Conservation (phyloP, 2,329 filamentous ascomycete species). For the Colletotrichum sp. region DNA sequence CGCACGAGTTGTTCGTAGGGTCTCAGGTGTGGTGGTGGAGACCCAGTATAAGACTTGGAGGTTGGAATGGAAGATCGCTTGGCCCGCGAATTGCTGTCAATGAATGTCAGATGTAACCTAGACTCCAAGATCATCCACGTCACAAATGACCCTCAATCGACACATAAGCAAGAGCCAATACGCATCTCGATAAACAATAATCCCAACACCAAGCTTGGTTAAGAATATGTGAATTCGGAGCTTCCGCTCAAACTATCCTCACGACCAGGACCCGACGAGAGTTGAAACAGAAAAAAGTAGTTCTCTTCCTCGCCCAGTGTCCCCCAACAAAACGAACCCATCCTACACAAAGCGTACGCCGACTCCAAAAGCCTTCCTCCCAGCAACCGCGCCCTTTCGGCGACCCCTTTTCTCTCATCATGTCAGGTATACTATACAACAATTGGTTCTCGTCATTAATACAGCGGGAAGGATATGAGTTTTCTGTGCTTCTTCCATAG, state of each 20-base stretch:
- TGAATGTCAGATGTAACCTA: not conserved
- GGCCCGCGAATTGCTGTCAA: rapidly evolving
- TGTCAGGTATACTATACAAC: slow-evolving; percentile 19
- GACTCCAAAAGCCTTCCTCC: slow-evolving; percentile 3
- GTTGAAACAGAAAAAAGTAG: not conserved
- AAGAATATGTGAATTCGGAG: not conserved
- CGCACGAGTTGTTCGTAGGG: no score
- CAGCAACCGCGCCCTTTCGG: not conserved
- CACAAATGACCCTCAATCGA: not conserved
- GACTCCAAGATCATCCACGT: not conserved
- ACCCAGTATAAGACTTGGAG: not conserved
- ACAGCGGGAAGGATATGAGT: not conserved
- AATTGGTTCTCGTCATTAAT: slow-evolving; percentile 1
- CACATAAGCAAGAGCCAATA: not conserved
- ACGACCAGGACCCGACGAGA: not conserved
- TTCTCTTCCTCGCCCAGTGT: not conserved
- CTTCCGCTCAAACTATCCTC: not conserved
- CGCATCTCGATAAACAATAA: not conserved
- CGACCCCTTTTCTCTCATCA: not conserved
- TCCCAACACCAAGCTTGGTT: not conserved
- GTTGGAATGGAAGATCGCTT: rapidly evolving
- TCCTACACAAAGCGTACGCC: not conserved
- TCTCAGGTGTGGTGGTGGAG: not conserved
- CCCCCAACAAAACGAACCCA: not conserved
- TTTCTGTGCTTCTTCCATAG: not conserved